Percentiles rank a stretch among this genome's conserved stretches.
Evolutionary conservation across 257 asterid species (phyloP).

Genomic region (Solanum phureja): DNA sequence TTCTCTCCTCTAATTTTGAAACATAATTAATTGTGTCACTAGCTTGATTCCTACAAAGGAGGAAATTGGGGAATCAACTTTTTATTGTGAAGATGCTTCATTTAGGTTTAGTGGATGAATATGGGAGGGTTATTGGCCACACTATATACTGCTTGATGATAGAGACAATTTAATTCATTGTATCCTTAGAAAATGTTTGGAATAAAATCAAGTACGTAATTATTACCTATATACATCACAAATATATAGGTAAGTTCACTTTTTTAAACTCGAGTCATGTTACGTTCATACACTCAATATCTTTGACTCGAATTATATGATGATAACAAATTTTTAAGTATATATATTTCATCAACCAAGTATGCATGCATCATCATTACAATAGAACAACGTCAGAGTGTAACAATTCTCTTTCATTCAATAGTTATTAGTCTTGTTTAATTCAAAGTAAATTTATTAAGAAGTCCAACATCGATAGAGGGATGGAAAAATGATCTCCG

Average conservation of each 20-base stretch:
- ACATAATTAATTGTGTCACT: neutral
- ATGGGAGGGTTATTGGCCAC: neutral
- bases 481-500: too few species aligned
- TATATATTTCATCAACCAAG: neutral
- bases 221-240: neutral
- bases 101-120: neutral
- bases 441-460: too few species aligned
- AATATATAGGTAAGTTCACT: neutral
- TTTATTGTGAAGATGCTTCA: neutral
- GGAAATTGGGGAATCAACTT: neutral
- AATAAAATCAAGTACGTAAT: neutral
- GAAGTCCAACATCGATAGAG: neutral
- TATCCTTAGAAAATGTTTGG: neutral
- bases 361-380: neutral
- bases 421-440: too few species aligned
- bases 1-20: neutral
- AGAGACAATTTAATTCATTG: neutral
- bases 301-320: neutral
- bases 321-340: neutral
- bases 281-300: neutral
- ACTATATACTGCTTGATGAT: neutral
- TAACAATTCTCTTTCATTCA: neutral
- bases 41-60: neutral
- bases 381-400: neutral
- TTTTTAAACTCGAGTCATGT: neutral